A percentile compares a stretch with the other conserved stretches of the same genome.
Evolutionary conservation across 148 eudicot species (phyloP).

Genomic region (Heliamphora exappendiculata): DNA sequence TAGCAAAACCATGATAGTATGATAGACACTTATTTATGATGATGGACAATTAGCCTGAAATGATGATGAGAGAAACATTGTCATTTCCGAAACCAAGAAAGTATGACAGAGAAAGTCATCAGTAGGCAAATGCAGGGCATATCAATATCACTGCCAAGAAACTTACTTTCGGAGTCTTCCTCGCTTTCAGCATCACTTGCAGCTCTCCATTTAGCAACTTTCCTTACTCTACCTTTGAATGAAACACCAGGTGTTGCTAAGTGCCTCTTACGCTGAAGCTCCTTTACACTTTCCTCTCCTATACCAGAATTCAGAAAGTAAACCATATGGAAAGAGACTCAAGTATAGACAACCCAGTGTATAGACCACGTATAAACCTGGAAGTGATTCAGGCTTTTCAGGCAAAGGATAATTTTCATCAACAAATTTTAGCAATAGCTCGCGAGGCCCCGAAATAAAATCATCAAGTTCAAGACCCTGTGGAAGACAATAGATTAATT

Average conservation of each 20-base stretch:
- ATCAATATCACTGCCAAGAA: conserved; percentile 6
- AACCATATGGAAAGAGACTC: conserved; percentile 12
- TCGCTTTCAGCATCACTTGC: conserved; percentile 74
- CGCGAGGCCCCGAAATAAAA: conserved; percentile 96
- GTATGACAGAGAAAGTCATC: not conserved
- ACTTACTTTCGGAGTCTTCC: conserved; percentile 68
- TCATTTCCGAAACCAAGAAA: not conserved
- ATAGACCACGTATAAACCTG: conserved; percentile 42
- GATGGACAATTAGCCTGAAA: not conserved
- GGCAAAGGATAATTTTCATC: conserved; percentile 96
- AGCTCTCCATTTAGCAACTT: conserved; percentile 71
- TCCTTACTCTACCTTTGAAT: conserved; percentile 76
- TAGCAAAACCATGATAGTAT: not conserved
- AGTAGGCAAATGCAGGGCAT: not conserved
- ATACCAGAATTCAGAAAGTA: conserved; percentile 6
- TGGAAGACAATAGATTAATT: conserved; percentile 3
- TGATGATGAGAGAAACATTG: not conserved
- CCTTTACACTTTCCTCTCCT: conserved; percentile 72
- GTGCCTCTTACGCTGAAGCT: conserved; percentile 65
- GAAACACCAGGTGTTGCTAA: conserved; percentile 66
- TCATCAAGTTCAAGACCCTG: conserved; percentile 96
- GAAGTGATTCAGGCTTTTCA: conserved; percentile 71
- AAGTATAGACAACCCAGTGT: not conserved
- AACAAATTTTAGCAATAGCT: conserved; percentile 90
- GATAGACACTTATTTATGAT: not conserved